Base-by-base conservation (phyloP, 768 basidiomycete species). In the Tricholoma sp. region DNA sequence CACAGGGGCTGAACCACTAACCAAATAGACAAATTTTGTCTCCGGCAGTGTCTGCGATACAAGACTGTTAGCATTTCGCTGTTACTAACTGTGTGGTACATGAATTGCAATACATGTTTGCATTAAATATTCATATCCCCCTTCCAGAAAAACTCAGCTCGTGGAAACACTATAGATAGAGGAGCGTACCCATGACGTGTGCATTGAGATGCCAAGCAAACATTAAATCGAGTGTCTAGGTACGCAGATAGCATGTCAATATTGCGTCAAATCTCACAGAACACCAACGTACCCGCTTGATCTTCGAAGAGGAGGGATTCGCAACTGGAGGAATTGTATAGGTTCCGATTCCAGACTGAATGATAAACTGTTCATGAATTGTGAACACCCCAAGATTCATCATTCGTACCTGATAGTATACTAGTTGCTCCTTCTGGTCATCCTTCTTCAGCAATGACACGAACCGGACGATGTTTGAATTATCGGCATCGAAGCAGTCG, bases 81-180 rank as follows among this genome's bases (percentile, higher is more conserved):
- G 6, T 18, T 4, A 1, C 18, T n/a, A n/a, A 41, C 17, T 17
- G 36, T 13, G 36, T 20, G 29, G 24, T 29, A 18, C 18, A 13
- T 29, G 20, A n/a, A n/a, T 15, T 7, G 2, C 66, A 70, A 17
- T 61, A 79, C 80, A 83, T 57, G 81, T 81, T 51, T 82, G 77
- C 83, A 84, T 84, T 44, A 85, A 65, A 60, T 82, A 85, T 59
- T 77, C 75, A 54, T 84, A 83, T 1, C 82, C 83, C 39, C 72
- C 81, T 79, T 42, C 17, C 17, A 18, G 18, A 1, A 6, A 17
- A 6, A 20, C 9, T 28, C n/a, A 42, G 32, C 41, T 33, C n/a
- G n/a, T n/a, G n/a, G 33, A 18, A 56, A 9, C 18, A 44, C 13
- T 10, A 49, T 34, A 51, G 11, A 47, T 32, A 53, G 50, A 44